phyloP scores from a whole-genome alignment of 257 asterid genomes.

The Handroanthus guayacan region DNA sequence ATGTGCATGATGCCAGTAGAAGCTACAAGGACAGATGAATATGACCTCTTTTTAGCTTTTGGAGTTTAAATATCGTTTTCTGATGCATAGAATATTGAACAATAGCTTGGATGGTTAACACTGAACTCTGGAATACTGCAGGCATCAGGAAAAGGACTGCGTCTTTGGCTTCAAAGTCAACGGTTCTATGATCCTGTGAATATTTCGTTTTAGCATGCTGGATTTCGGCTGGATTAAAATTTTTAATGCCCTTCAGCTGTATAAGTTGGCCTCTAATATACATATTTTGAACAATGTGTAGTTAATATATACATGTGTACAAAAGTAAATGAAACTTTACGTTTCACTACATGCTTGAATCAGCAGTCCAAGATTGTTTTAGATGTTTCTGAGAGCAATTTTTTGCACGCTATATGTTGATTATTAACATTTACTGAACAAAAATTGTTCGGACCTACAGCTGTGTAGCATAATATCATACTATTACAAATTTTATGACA shows the following conservation, averaged over 20 bases:
- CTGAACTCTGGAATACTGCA: background rate
- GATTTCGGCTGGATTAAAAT: background rate
- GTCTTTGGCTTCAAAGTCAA: background rate
- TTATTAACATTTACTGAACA: too few species aligned
- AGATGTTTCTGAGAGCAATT: background rate
- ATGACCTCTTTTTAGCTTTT: too few species aligned
- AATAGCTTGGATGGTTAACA: background rate
- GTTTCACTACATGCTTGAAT: background rate
- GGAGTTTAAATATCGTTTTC: background rate
- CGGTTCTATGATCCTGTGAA: background rate
- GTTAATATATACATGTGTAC: background rate
- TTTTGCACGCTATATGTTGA: too few species aligned
- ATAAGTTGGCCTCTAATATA: background rate
- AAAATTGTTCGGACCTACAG: too few species aligned
- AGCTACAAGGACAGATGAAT: background rate
- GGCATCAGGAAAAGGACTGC: background rate
- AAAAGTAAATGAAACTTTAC: background rate
- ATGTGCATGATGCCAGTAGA: background rate
- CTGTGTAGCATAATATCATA: background rate
- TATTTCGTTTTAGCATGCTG: slow-evolving; percentile 1
- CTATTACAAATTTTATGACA: background rate
- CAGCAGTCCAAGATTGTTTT: background rate
- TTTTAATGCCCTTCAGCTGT: background rate
- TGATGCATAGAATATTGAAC: slow-evolving; percentile 10
- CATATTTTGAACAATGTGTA: background rate